A percentile compares a stretch with the other conserved stretches of the same genome.
Evolutionary conservation across 306 rosid genomes (phyloP).

Genomic region (Fagus sylvatica): DNA sequence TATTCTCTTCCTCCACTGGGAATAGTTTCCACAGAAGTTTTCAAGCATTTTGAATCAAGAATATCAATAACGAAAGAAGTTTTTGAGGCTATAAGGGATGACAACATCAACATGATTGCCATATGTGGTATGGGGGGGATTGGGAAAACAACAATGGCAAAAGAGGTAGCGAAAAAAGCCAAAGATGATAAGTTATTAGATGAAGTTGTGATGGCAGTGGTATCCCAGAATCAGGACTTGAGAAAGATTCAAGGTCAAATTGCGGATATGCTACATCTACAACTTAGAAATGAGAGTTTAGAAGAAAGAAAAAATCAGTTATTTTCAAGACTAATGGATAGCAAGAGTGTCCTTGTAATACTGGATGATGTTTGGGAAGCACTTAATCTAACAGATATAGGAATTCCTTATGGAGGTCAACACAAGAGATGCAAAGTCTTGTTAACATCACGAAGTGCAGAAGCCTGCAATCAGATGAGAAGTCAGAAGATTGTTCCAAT

Average conservation of each 20-base stretch:
- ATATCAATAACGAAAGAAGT: too few relatives aligned
- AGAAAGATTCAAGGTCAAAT: slow-evolving; percentile 21
- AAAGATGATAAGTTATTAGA: too few relatives aligned
- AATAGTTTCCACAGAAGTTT: too few relatives aligned
- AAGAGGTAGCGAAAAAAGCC: neutral
- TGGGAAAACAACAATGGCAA: slow-evolving; percentile 30
- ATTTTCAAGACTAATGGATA: neutral
- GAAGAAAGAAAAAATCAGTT: slow-evolving; percentile 3
- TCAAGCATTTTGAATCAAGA: slow-evolving; percentile 18
- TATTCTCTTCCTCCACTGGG: too few relatives aligned
- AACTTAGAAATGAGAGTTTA: neutral
- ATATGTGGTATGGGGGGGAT: slow-evolving; percentile 39
- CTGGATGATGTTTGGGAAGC: slow-evolving; percentile 42
- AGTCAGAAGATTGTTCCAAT: slow-evolving; percentile 9
- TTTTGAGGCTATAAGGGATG: slow-evolving; percentile 1
- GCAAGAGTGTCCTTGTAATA: slow-evolving; percentile 16
- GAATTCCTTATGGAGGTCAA: slow-evolving; percentile 16
- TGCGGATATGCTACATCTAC: slow-evolving; percentile 7
- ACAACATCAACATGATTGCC: neutral
- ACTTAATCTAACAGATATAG: slow-evolving; percentile 27
- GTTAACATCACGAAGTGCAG: slow-evolving; percentile 35
- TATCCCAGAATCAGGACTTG: slow-evolving; percentile 14
- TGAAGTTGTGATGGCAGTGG: slow-evolving; percentile 1
- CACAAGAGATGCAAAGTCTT: slow-evolving; percentile 30
- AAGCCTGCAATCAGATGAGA: slow-evolving; percentile 17